Base-by-base conservation (phyloP, 148 eudicot genomes). In the Diospyros lotus region DNA sequence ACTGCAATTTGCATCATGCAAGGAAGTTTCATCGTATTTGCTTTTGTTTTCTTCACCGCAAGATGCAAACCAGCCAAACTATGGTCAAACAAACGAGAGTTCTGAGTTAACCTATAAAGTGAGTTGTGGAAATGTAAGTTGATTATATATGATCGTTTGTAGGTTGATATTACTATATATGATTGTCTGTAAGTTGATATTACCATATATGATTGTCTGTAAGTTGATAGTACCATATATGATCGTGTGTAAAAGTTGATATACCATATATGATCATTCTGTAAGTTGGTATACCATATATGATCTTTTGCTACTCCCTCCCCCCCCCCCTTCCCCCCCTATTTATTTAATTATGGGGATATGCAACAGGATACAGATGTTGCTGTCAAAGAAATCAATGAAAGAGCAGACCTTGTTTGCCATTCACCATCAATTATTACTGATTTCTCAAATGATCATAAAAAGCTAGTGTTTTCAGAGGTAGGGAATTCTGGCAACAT, bases 11-110 rank as follows among this genome's bases (percentile, higher is more conserved):
- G 84, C 80, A 58, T 79, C 97, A 43, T 94, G 97, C 90, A 94
- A 94, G 86, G 98, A 87, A 69, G 87, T 92, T 45, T 84, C 98
- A 45, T 84, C 96, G 18, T 94, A 94, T 87, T 84, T 94, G 87
- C 77, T 85, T 62, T 89, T 96, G 76, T 77, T 94, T 43, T 82
- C 75, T 86, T 88, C 92, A 58, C 75, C 80, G 66, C 82, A 82
- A 73, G 89, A 84, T 72, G 58, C 75, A 60, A 75, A 81, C 59
- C 87, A 68, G 64, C 76, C 67, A 61, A 68, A 69, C 64, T 43
- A 13, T 72, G 72, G 66, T 64, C 81, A 83, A 64, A 75, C 59
- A 62, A 77, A 68, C 52, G 84, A 73, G 58, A 69, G 61, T 74
- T 58, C 73, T 72, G 73, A 64, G 58, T 74, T 44, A 15, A 81